Evolutionary conservation across 140 eudicot species (phyloP).

Genomic region (Cichorium intybus): DNA sequence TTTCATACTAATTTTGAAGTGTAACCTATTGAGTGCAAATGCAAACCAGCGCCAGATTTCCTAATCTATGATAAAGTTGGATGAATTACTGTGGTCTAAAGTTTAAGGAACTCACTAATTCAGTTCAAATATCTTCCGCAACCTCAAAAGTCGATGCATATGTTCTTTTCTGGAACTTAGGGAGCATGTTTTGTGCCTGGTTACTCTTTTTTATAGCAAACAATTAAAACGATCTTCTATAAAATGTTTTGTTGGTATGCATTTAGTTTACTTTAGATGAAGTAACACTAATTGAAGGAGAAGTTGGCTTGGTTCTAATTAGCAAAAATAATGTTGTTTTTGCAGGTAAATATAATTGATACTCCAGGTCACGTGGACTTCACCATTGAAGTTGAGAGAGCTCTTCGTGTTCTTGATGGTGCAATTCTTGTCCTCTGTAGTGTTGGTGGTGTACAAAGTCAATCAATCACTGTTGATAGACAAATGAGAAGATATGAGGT

Average conservation of each 20-base stretch:
- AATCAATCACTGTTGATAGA: conserved; percentile 96
- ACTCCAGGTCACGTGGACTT: conserved; percentile 99
- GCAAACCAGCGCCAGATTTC: not conserved
- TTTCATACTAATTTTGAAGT: not conserved
- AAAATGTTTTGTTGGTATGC: no score
- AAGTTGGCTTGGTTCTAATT: conserved; percentile 1
- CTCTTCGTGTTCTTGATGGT: conserved; percentile 99
- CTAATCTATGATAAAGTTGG: not conserved
- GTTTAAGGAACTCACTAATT: not conserved
- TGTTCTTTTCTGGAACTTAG: not conserved
- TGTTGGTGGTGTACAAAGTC: conserved; percentile 99
- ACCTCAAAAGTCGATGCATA: not conserved
- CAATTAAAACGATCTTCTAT: no score
- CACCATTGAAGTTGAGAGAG: conserved; percentile 98
- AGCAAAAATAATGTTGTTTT: conserved; percentile 11
- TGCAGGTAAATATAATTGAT: conserved; percentile 90
- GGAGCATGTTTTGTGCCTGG: not conserved
- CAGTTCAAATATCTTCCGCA: not conserved
- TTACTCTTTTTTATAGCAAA: no score
- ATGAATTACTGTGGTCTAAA: not conserved
- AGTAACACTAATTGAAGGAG: no score
- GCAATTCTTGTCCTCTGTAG: conserved; percentile 97
- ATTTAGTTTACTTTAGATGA: no score
- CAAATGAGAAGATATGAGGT: conserved; percentile 98
- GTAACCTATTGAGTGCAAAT: not conserved